Base-by-base conservation (phyloP, 176 grass and related monocot species). In the Rhynchospora breviuscula region DNA sequence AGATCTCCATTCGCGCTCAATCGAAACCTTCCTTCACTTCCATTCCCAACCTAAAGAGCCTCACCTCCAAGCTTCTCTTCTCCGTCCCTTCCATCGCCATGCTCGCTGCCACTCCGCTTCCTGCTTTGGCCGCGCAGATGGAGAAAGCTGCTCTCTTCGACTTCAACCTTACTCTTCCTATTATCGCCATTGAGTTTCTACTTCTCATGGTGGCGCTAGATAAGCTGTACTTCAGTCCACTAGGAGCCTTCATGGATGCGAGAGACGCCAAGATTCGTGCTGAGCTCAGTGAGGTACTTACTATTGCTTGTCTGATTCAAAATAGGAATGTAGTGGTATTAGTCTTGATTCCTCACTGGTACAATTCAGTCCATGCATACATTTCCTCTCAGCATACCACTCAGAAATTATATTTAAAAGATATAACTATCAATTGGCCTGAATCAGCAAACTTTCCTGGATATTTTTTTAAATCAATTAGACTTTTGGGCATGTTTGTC, bases 181-280 rank as follows among this genome's bases (percentile, higher is more conserved):
- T 71, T 25, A 99, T 99, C 86, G 90, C 89, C 59, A 79, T 43
- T 43, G 93, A 99, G 91, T 99, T 95, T 84, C 89, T 99, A 68
- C 88, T 99, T 21, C 93, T 95, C 49, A 99, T 99, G 96, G 91
- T 99, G 77, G 93, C 96, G 80, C 93, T 99, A 10, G 96, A 98
- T 86, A 99, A 99, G 88, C 84, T 92, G 65, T 99, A 90, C 86
- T 99, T 87, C 96, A 90, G 93, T 67, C 96, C 96, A 59, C 85
- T 99, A 51, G 96, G 96, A 10, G 95, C 85, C 69, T 99, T 99
- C 91, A 99, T 99, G 93, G 96, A 99, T 84, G 93, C 90, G 79
- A 88, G 96, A 62, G 96, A 99, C 89, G 83, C 96, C 80, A 88
- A 89, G 85, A 95, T 99, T 86, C 96, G 96, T 60, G 80, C 52